phyloP scores from a whole-genome alignment of 2,329 filamentous ascomycete genomes.

The Diaporthe citrichinensis region DNA sequence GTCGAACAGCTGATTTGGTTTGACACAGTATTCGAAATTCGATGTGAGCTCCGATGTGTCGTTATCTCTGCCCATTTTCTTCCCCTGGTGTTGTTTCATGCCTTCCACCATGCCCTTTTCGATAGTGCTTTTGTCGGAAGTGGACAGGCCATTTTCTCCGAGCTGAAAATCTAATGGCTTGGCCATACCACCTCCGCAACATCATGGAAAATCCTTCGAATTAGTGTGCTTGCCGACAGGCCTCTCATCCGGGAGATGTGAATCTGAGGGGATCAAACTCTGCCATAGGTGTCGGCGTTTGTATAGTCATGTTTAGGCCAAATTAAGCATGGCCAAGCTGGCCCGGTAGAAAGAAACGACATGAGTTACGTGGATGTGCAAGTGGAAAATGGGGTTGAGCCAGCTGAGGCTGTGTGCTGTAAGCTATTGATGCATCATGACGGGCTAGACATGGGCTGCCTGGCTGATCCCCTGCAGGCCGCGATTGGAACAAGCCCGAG shows the following conservation, averaged over 20 bases:
- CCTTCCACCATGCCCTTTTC: neutral
- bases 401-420: constrained; percentile 4
- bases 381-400: neutral
- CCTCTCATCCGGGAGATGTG: neutral
- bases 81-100: neutral
- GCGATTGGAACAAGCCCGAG: neutral
- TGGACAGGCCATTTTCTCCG: neutral
- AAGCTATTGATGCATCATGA: neutral
- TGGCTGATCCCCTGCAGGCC: neutral
- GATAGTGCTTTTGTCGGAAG: neutral
- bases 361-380: neutral
- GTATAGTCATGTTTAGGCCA: neutral
- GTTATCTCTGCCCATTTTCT: neutral
- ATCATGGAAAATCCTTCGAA: neutral
- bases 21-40: too few species aligned
- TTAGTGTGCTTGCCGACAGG: neutral
- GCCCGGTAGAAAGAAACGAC: neutral
- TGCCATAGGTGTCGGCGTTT: neutral
- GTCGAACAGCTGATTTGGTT: too few species aligned
- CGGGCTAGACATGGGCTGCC: neutral
- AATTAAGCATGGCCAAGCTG: neutral
- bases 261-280: neutral
- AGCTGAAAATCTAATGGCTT: neutral
- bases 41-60: too few species aligned
- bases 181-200: neutral